phyloP scores from a whole-genome alignment of 1,284 basidiomycete species.

The Xerocomus amazonicus region DNA sequence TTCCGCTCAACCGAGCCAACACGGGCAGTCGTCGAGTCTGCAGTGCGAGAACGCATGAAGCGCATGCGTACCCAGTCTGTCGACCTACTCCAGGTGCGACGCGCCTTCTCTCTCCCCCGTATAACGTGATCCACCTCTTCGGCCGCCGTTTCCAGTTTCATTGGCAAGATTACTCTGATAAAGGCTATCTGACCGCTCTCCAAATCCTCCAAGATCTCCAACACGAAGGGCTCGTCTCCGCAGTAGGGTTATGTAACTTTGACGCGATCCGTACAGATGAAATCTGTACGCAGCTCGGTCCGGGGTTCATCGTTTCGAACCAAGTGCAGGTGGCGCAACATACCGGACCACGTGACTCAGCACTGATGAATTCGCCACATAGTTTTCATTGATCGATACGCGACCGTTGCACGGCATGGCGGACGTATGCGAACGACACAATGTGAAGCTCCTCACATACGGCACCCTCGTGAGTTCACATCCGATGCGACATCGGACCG shows the following conservation, averaged over 20 bases:
- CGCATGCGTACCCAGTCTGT: conserved; percentile 49
- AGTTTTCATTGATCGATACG: conserved; percentile 81
- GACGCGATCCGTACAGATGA: conserved; percentile 71
- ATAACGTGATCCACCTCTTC: not conserved
- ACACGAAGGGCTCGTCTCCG: conserved; percentile 55
- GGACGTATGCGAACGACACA: conserved; percentile 69
- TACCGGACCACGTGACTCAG: conserved; percentile 12
- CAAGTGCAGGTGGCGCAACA: conserved; percentile 64
- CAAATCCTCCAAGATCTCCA: conserved; percentile 59
- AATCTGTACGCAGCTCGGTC: conserved; percentile 68
- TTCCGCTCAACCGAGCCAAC: conserved; percentile 57
- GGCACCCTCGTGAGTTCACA: conserved; percentile 61
- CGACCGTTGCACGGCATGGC: conserved; percentile 74
- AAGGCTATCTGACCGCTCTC: conserved; percentile 62
- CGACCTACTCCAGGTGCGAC: conserved; percentile 66
- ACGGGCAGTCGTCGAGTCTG: conserved; percentile 56
- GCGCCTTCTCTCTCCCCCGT: not conserved
- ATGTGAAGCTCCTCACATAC: conserved; percentile 74
- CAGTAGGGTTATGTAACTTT: conserved; percentile 78
- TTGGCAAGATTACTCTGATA: conserved; percentile 76
- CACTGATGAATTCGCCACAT: not conserved
- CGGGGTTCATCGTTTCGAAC: conserved; percentile 71
- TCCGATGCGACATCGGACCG: not conserved
- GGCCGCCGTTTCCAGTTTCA: conserved; percentile 52
- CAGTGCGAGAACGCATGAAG: conserved; percentile 62